phyloP scores from a whole-genome alignment of 1,284 basidiomycete species.

The Leccinum griseonigrum region DNA sequence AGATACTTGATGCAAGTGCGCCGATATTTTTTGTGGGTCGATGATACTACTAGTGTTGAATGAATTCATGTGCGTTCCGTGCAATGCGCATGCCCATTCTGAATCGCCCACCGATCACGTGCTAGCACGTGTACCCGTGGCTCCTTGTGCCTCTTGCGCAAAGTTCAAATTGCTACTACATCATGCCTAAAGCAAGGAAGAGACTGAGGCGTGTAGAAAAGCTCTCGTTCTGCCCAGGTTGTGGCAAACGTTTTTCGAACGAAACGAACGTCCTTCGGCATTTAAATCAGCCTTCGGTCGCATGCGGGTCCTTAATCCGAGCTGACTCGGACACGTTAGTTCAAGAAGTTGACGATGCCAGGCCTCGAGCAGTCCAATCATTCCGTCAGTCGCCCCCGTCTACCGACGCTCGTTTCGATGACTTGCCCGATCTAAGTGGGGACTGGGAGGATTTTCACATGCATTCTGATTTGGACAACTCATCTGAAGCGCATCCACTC shows the following conservation, averaged over 20 bases:
- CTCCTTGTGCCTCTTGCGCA: no score
- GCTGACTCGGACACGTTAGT: background rate
- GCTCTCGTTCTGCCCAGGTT: background rate
- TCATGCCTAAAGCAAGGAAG: background rate
- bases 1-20: no score
- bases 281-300: background rate
- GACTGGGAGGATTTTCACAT: background rate
- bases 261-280: background rate
- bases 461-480: background rate
- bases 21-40: no score
- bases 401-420: background rate
- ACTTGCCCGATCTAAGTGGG: background rate
- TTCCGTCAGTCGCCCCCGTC: background rate
- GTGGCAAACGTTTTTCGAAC: background rate
- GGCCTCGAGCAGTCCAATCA: background rate
- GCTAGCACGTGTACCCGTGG: no score
- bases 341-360: background rate
- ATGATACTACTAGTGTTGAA: no score
- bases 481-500: no score
- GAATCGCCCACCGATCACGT: no score
- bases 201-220: background rate
- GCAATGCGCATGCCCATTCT: no score
- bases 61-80: no score
- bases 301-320: background rate
- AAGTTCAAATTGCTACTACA: background rate